These are phyloP conservation scores for Lentinula novae-zelandiae DNA, from an alignment of 1,284 basidiomycete species.

Conservation along the genomic window DNA sequence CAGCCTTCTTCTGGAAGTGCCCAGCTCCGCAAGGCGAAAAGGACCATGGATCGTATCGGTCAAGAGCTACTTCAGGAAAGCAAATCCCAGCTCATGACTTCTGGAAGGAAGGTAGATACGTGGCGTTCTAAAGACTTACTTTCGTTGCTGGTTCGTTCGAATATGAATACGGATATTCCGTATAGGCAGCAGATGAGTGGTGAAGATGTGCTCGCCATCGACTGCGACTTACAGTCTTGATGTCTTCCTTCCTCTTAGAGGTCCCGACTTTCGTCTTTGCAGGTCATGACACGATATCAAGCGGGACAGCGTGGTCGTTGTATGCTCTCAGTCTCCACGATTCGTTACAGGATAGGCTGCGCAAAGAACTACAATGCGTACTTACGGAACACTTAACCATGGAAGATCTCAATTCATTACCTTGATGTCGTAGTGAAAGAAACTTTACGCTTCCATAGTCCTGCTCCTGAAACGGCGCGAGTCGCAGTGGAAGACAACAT, in stretches of 20 bases:
- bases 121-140: constrained; percentile 23
- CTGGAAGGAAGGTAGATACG: constrained; percentile 15
- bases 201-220: no score
- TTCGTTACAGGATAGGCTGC: constrained; percentile 60
- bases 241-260: no score
- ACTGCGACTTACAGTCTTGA: no score
- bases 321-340: constrained; percentile 55
- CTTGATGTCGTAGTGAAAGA: constrained; percentile 70
- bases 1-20: constrained; percentile 1
- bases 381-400: constrained; percentile 41
- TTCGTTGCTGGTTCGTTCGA: constrained; percentile 35
- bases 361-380: constrained; percentile 57
- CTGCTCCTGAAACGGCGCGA: constrained; percentile 53
- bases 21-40: background rate
- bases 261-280: background rate
- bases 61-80: constrained; percentile 32
- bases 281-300: background rate
- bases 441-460: constrained; percentile 59
- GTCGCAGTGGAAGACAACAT: constrained; percentile 49
- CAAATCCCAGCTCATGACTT: constrained; percentile 28
- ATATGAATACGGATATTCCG: constrained; percentile 35
- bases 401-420: constrained; percentile 57
- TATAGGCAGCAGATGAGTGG: constrained; percentile 30
- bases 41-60: constrained; percentile 27
- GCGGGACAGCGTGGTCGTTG: constrained; percentile 52